Evolutionary conservation across 2,329 filamentous ascomycete species (phyloP).

Genomic region (Neodidymelliopsis sp.): DNA sequence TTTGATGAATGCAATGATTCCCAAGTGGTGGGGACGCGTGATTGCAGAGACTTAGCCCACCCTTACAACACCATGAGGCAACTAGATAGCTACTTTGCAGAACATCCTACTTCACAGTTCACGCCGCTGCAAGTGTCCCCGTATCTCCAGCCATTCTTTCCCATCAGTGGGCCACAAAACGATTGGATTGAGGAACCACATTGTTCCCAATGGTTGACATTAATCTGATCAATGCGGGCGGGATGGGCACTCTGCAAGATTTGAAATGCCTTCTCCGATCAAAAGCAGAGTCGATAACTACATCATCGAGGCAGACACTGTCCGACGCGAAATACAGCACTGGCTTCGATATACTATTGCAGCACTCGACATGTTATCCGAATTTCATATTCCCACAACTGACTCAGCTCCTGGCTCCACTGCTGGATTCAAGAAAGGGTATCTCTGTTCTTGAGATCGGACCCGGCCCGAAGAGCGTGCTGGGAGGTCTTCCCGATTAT

Average conservation of each 20-base stretch:
- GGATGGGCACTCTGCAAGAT: slow-evolving; percentile 56
- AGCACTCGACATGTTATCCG: slow-evolving; percentile 52
- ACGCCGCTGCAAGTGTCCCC: too few relatives aligned
- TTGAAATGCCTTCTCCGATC: slow-evolving; percentile 54
- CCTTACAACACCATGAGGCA: too few relatives aligned
- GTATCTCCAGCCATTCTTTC: too few relatives aligned
- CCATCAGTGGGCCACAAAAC: too few relatives aligned
- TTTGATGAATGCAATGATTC: too few relatives aligned
- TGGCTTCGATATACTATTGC: slow-evolving; percentile 57
- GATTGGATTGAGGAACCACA: too few relatives aligned
- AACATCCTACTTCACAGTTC: too few relatives aligned
- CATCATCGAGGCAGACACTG: slow-evolving; percentile 44
- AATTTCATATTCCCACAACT: slow-evolving; percentile 63
- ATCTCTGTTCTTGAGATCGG: slow-evolving; percentile 68
- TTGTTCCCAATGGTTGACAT: too few relatives aligned
- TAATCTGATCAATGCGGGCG: too few relatives aligned
- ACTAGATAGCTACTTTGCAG: too few relatives aligned
- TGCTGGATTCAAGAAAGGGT: slow-evolving; percentile 51
- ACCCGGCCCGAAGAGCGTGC: slow-evolving; percentile 63
- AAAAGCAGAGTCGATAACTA: slow-evolving; percentile 20
- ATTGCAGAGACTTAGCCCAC: too few relatives aligned
- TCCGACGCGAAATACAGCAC: slow-evolving; percentile 58
- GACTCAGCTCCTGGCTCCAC: slow-evolving; percentile 49
- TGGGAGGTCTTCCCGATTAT: slow-evolving; percentile 57
- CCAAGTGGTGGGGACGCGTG: too few relatives aligned